Evolutionary conservation across 2,329 filamentous ascomycete species (phyloP).

Genomic region (Harringtonia lauricola): DNA sequence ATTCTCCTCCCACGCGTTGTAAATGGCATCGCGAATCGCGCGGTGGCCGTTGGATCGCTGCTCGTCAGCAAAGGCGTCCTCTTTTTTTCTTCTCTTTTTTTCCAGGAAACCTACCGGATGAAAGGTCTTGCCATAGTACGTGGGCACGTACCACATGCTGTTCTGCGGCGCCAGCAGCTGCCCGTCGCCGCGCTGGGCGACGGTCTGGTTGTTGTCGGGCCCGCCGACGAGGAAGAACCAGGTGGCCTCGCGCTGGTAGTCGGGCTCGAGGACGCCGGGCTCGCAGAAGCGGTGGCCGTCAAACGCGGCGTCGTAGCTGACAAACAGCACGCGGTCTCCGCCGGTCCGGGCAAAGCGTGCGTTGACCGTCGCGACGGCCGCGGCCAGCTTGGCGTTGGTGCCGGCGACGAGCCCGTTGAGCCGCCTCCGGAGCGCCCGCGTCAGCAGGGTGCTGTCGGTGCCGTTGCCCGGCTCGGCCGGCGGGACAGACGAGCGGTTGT

Average conservation of each 20-base stretch:
- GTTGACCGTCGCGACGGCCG: constrained; percentile 25
- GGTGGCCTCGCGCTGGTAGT: constrained; percentile 29
- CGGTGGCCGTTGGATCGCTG: constrained; percentile 26
- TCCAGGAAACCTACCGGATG: constrained; percentile 15
- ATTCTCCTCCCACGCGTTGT: constrained; percentile 18
- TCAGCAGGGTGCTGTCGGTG: constrained; percentile 17
- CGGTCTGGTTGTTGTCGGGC: constrained; percentile 24
- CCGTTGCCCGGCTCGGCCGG: not conserved
- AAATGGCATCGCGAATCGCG: constrained; percentile 23
- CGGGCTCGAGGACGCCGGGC: constrained; percentile 26
- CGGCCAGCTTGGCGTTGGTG: constrained; percentile 28
- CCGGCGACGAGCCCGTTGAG: constrained; percentile 34
- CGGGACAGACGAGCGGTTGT: not conserved
- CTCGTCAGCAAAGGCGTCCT: not conserved
- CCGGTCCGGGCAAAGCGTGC: constrained; percentile 19
- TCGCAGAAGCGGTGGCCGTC: constrained; percentile 32
- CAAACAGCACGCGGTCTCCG: constrained; percentile 23
- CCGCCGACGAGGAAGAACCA: constrained; percentile 39
- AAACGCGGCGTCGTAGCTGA: constrained; percentile 32
- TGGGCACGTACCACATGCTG: constrained; percentile 27
- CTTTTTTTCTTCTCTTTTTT: too few relatives aligned
- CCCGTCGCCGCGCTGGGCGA: constrained; percentile 12
- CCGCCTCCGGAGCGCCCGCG: constrained; percentile 22
- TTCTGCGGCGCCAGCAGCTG: constrained; percentile 29
- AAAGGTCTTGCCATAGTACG: constrained; percentile 12